Percentiles rank a stretch among this genome's conserved stretches.
These are phyloP conservation scores for Diaporthe vaccinii DNA, from an alignment of 2,329 filamentous ascomycete genomes.

Conservation along the genomic window DNA sequence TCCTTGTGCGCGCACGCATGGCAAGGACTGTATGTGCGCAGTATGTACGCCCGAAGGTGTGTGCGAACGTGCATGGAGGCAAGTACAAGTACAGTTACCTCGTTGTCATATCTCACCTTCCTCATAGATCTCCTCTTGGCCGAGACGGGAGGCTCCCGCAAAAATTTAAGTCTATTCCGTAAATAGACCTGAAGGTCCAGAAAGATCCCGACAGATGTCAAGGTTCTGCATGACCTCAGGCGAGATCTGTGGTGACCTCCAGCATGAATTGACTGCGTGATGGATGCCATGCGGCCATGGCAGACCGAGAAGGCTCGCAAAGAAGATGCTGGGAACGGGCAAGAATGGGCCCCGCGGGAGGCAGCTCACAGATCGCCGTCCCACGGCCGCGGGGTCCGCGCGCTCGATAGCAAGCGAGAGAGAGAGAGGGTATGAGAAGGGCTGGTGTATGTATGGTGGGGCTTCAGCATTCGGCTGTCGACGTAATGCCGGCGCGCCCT, in stretches of 20 bases:
- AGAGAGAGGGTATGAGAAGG: not conserved
- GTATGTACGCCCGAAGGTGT: not conserved
- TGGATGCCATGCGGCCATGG: not conserved
- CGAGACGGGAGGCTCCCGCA: slow-evolving; percentile 30
- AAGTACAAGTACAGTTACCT: slow-evolving; percentile 27
- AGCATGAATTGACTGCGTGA: not conserved
- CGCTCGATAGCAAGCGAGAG: not conserved
- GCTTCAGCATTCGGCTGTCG: not conserved
- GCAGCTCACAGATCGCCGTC: slow-evolving; percentile 1
- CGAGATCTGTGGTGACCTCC: slow-evolving; percentile 8
- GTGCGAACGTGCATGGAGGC: not conserved
- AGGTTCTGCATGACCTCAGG: slow-evolving; percentile 27
- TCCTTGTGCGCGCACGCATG: not conserved
- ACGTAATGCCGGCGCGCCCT: slow-evolving; percentile 4
- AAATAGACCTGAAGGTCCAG: slow-evolving; percentile 19
- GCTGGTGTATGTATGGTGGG: not conserved
- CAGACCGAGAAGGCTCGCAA: not conserved
- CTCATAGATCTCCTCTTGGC: slow-evolving; percentile 22
- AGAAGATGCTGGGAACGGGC: not conserved
- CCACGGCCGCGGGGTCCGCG: slow-evolving; percentile 22
- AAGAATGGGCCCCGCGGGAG: not conserved
- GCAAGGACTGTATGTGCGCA: not conserved
- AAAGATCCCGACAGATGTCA: slow-evolving; percentile 26
- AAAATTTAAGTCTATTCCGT: slow-evolving; percentile 32
- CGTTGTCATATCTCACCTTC: slow-evolving; percentile 9